Conservation (phyloP, 2,329 filamentous ascomycete genomes). For the Ilyonectria destructans region DNA sequence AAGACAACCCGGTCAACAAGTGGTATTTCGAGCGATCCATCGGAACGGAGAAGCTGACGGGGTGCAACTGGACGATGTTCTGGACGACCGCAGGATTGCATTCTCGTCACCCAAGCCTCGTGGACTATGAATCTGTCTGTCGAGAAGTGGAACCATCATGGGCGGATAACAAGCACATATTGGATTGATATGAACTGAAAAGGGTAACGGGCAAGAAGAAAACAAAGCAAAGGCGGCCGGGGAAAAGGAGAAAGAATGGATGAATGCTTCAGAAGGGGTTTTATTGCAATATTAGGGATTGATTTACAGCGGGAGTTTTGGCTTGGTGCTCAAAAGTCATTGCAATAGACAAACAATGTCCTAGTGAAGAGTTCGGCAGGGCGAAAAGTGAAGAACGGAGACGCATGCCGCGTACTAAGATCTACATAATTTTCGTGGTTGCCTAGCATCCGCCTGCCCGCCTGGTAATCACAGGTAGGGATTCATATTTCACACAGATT, state of each 20-base stretch:
- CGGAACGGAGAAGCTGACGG: constrained; percentile 86
- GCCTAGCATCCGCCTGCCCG: neutral
- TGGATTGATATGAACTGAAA: constrained; percentile 63
- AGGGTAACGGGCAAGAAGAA: neutral
- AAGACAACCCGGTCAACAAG: constrained; percentile 96
- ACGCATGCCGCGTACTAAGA: neutral
- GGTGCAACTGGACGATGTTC: constrained; percentile 97
- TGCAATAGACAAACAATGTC: neutral
- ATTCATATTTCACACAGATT: neutral
- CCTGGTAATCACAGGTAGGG: neutral
- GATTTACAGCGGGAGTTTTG: constrained; percentile 1
- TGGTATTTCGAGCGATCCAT: constrained; percentile 97
- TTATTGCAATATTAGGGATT: neutral
- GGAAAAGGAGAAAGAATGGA: constrained; percentile 2
- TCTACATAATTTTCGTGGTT: neutral
- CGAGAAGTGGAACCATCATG: constrained; percentile 75
- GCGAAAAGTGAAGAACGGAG: no score
- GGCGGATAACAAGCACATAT: constrained; percentile 71
- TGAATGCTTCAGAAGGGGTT: neutral
- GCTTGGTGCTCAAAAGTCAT: neutral
- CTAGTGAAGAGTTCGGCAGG: neutral
- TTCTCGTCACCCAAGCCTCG: constrained; percentile 69
- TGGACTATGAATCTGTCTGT: constrained; percentile 84
- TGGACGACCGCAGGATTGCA: constrained; percentile 86
- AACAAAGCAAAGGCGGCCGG: neutral